Evolutionary conservation across 768 basidiomycete species (phyloP), one percentile per base, ranked within the genome.

Genomic region (Lactarius akahatsu): DNA sequence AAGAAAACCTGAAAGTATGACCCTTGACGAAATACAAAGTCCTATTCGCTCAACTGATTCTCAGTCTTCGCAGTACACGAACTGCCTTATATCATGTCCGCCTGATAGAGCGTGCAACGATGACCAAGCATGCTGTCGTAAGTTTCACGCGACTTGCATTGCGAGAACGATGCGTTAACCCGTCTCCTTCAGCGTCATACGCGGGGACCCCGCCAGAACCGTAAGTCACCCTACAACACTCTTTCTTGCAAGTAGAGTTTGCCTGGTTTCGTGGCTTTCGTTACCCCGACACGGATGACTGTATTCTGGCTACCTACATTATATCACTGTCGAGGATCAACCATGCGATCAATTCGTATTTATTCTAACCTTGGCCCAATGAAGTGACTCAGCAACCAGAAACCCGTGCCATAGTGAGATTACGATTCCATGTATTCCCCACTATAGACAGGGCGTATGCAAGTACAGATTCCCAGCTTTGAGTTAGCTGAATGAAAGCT

Each of bases 101-200:
- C 74, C 83, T 11, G 89, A 90, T 73, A 82, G 82, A 64, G 82
- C 81, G 41, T 93, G 92, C 71, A 79, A 88, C 71, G 86, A 87
- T 16, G 87, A 91, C 72, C 87, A 91, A 68, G 85, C 89, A 1
- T 93, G 91, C 74, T 93, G 91, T 74, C 91, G 90, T 92, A 75
- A 79, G 90, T 84, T 47, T 20, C 11, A 56, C 26, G n/a, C 28
- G 6, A 4, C 36, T 4, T 28, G 3, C 45, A 8, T 18, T 45
- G 10, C 8, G 4, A 45, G 28, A 23, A 59, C 47, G 34, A 4
- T 47, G 36, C 32, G n/a, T 57, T 30, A 20, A 66, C 70, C 23
- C 26, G 10, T 6, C 18, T 61, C 59, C 38, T 32, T 34, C 62
- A 67, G 66, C 66, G 55, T 63, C 66, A 20, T 63, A 30, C 41